Conservation (phyloP, 176 grass and related monocot species). For the Ensete ventricosum region DNA sequence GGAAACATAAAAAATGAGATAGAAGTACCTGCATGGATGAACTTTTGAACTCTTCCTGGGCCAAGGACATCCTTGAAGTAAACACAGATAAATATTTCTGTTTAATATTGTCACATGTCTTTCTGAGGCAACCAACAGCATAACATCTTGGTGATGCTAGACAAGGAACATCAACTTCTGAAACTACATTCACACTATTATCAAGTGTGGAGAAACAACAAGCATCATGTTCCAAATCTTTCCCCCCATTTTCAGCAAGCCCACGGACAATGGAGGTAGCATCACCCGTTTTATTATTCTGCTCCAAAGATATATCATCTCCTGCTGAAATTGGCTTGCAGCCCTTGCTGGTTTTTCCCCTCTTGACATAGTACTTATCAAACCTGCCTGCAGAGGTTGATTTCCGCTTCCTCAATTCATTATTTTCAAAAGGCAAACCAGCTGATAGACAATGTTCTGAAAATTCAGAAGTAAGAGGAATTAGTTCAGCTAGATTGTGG, state of each 20-base stretch:
- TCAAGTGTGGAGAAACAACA: neutral
- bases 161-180: conserved; percentile 26
- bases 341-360: conserved; percentile 44
- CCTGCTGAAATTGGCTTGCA: conserved; percentile 22
- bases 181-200: neutral
- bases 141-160: conserved; percentile 59
- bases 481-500: conserved; percentile 73
- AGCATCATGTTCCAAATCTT: neutral
- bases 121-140: conserved; percentile 73
- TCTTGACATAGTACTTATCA: conserved; percentile 38
- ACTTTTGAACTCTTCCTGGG: conserved; percentile 66
- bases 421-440: conserved; percentile 30
- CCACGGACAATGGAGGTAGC: conserved; percentile 6
- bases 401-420: conserved; percentile 45
- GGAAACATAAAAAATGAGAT: neutral
- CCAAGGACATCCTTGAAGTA: conserved; percentile 48
- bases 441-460: conserved; percentile 47
- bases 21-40: conserved; percentile 49
- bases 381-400: conserved; percentile 32
- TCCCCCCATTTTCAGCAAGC: conserved; percentile 16
- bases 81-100: conserved; percentile 74
- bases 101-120: conserved; percentile 59
- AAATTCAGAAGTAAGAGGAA: conserved; percentile 61
- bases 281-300: conserved; percentile 21
- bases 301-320: conserved; percentile 27